Base-by-base conservation (phyloP, 2,329 filamentous ascomycete genomes). In the Hymenoscyphus albidus region DNA sequence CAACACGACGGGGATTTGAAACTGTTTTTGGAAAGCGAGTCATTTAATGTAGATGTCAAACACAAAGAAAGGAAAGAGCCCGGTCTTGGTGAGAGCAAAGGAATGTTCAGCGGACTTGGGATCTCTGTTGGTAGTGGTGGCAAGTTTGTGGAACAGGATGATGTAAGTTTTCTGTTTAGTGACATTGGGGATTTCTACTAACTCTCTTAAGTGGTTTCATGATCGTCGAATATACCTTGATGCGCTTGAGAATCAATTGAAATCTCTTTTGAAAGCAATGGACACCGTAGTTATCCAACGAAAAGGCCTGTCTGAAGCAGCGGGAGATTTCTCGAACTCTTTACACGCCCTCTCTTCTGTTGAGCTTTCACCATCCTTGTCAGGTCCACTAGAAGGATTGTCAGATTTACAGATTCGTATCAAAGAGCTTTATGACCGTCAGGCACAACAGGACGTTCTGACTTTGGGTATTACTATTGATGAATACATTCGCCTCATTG, bases 81-180 rank as follows among this genome's bases (percentile, higher is more conserved):
- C 1, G 87, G 92, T 62, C 83, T 96, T 3, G 87, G 87, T 54
- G 95, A 98, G 78, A 96, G 88, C 80, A 98, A 98, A 79, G 93
- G 95, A 62, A 89, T 98, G 81, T 86, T 98, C 72, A 92, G 93
- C 72, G 91, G 89, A 16, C 83, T 97, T 62, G 92, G 92, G 27
- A 84, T 95, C 67, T 90, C 84, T 68, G 87, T 94, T 32, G 91
- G 93, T 38, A 85, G 88, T 65, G 83, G 87, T 62, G 88, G 84
- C 72, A 99, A 99, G 77, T 99, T 99, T 78, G 88, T 99, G 48
- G 95, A 99, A 78, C 95, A 98, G 75, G 95, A 99, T 76, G 95
- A 99, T 79, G 90, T 92, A 78, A 81, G 89, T 67, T 7, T 5
- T 62, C 39, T 60, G n/a, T n/a, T 40, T 60, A n/a, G 22, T 40